phyloP scores from a whole-genome alignment of 1,284 basidiomycete genomes.

The Tylopilus sp. region DNA sequence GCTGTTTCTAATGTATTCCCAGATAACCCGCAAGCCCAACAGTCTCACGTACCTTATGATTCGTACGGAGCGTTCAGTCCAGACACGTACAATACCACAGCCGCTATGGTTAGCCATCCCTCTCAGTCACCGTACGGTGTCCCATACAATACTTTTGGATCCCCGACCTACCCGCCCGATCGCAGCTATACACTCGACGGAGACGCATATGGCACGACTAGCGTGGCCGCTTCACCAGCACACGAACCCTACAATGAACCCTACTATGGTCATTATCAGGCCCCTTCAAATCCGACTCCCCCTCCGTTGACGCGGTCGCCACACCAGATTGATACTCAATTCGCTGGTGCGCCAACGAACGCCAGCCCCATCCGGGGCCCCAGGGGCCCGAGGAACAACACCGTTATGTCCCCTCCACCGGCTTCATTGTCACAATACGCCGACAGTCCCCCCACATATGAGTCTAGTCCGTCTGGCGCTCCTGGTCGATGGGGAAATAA shows the following conservation, averaged over 20 bases:
- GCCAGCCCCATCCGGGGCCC: constrained; percentile 43
- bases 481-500: constrained; percentile 51
- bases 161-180: constrained; percentile 38
- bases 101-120: constrained; percentile 27
- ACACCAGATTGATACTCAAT: constrained; percentile 34
- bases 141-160: constrained; percentile 32
- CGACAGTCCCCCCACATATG: constrained; percentile 64
- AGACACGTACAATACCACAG: constrained; percentile 40
- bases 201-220: constrained; percentile 50
- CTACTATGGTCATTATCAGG: constrained; percentile 29
- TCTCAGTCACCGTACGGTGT: constrained; percentile 29
- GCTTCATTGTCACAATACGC: constrained; percentile 36
- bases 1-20: constrained; percentile 4
- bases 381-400: constrained; percentile 28
- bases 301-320: constrained; percentile 30
- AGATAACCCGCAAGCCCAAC: constrained; percentile 55
- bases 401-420: constrained; percentile 24
- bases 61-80: constrained; percentile 45
- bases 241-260: constrained; percentile 24
- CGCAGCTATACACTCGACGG: constrained; percentile 57
- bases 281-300: constrained; percentile 16
- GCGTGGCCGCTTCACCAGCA: constrained; percentile 35
- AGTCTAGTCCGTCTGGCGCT: constrained; percentile 46
- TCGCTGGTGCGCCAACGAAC: constrained; percentile 26
- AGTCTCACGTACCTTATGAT: constrained; percentile 49